A percentile compares a stretch with the other conserved stretches of the same genome.
phyloP scores from a whole-genome alignment of 2,329 filamentous ascomycete genomes.

The Penicillium sp. region DNA sequence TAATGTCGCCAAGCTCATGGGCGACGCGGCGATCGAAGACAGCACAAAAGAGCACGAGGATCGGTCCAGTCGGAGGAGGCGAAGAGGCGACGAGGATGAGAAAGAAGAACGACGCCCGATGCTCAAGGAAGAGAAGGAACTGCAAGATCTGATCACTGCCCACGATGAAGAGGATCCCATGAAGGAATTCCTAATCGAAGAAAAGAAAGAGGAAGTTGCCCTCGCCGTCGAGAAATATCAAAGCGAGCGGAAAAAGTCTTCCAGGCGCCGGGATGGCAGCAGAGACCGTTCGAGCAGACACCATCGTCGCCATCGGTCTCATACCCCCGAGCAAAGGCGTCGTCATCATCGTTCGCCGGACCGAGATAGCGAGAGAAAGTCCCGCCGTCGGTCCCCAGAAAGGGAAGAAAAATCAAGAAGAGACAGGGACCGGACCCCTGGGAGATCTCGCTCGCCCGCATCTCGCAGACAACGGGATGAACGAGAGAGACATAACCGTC shows the following conservation, averaged over 20 bases:
- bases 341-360: conserved; percentile 33
- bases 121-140: conserved; percentile 80
- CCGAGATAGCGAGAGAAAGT: conserved; percentile 23
- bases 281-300: conserved; percentile 49
- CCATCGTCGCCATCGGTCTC: conserved; percentile 49
- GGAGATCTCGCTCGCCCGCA: conserved; percentile 35
- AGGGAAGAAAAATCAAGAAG: conserved; percentile 33
- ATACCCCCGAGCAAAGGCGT: conserved; percentile 35
- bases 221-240: conserved; percentile 65
- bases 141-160: conserved; percentile 73
- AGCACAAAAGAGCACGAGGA: conserved; percentile 41
- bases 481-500: conserved; percentile 38
- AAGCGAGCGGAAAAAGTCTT: conserved; percentile 53
- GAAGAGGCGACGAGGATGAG: conserved; percentile 49
- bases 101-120: conserved; percentile 62
- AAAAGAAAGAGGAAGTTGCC: conserved; percentile 88
- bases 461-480: conserved; percentile 29
- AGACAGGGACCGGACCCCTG: conserved; percentile 34
- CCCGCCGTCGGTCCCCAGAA: conserved; percentile 29
- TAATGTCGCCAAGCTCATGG: conserved; percentile 54
- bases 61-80: conserved; percentile 33
- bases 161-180: conserved; percentile 97
- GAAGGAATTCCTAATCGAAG: conserved; percentile 86
- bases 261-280: conserved; percentile 36
- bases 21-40: conserved; percentile 46